These are phyloP conservation scores for Acmispon strigosus DNA, from an alignment of 306 rosid genomes.

Conservation along the genomic window DNA sequence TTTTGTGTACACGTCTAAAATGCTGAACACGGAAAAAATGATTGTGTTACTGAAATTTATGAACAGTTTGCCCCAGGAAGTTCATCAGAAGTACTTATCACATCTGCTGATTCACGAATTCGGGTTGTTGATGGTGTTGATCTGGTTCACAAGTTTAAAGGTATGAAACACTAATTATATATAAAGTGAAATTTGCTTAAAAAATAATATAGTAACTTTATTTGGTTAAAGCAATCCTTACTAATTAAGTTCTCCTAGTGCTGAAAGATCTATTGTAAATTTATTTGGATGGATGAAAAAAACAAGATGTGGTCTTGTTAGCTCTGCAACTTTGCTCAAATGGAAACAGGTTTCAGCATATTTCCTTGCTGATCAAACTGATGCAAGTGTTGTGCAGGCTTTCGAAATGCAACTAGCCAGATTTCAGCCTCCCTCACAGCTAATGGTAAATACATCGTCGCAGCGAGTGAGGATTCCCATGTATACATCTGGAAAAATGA, in stretches of 20 bases:
- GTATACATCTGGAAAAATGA: conserved; percentile 96
- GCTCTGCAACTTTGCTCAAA: not conserved
- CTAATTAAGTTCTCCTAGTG: not conserved
- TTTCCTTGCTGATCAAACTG: conserved; percentile 20
- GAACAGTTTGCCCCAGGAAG: conserved; percentile 98
- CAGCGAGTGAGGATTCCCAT: conserved; percentile 94
- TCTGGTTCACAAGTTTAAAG: conserved; percentile 90
- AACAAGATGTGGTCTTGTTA: not conserved
- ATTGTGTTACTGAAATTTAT: conserved; percentile 17
- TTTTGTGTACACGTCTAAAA: not conserved
- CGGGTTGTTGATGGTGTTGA: conserved; percentile 84
- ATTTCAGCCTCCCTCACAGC: conserved; percentile 82
- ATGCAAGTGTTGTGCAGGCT: conserved; percentile 51
- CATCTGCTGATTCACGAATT: conserved; percentile 95
- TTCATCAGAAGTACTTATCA: conserved; percentile 83
- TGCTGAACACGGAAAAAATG: not conserved
- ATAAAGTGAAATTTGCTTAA: not conserved
- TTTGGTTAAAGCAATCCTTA: not conserved
- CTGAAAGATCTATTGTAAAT: not conserved
- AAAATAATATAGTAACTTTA: not conserved
- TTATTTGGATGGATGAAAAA: not conserved
- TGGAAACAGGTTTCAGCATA: conserved; percentile 10
- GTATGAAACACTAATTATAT: conserved; percentile 30
- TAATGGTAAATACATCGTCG: conserved; percentile 73
- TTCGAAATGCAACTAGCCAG: conserved; percentile 75